Evolutionary conservation across 1,284 basidiomycete species (phyloP).

Genomic region (Heterobasidion parviporum): DNA sequence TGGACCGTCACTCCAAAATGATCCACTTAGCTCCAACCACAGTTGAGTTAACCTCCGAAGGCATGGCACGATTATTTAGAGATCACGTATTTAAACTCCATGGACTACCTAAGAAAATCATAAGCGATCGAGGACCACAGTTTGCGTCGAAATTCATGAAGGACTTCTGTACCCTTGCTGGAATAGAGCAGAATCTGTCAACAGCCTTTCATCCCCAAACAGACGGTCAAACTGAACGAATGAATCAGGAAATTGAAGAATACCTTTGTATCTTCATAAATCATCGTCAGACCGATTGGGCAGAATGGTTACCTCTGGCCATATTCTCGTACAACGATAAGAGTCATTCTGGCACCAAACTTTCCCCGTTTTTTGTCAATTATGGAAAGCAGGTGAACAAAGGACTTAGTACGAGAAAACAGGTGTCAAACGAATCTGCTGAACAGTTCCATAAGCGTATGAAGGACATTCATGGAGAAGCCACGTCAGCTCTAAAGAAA

Average conservation of each 20-base stretch:
- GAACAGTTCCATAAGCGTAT: too few species aligned
- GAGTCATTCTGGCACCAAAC: not conserved
- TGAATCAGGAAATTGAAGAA: too few species aligned
- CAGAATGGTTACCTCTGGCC: slow-evolving; percentile 4
- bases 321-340: not conserved
- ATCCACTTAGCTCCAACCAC: not conserved
- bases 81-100: not conserved
- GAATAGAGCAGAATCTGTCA: not conserved
- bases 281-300: slow-evolving; percentile 34
- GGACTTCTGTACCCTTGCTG: not conserved
- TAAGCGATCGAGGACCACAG: not conserved
- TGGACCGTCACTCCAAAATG: too few species aligned
- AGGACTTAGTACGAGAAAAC: not conserved
- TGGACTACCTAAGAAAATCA: not conserved
- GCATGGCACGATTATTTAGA: not conserved
- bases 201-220: too few species aligned
- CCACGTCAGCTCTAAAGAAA: not conserved
- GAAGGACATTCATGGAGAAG: too few species aligned
- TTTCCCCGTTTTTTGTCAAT: not conserved
- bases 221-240: too few species aligned
- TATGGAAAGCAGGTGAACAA: not conserved
- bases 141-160: not conserved
- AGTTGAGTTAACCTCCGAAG: not conserved
- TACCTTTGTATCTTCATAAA: too few species aligned
- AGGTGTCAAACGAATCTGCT: not conserved